A percentile compares a stretch with the other conserved stretches of the same genome.
Conservation (phyloP, 2,329 filamentous ascomycete species). For the Apiospora sp. region DNA sequence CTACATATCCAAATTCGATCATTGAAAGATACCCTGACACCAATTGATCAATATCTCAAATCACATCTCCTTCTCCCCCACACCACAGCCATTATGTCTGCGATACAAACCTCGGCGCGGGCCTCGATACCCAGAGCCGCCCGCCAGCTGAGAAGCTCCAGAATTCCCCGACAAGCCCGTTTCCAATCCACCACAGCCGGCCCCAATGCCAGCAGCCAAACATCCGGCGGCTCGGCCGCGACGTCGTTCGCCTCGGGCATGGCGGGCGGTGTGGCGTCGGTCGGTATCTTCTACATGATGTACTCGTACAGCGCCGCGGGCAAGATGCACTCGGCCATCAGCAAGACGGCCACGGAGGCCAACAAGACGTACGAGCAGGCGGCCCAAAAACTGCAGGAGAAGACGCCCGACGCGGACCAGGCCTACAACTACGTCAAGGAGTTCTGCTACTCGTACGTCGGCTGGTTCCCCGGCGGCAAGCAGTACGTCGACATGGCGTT, state of each 20-base stretch:
- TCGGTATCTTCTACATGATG: conserved; percentile 2
- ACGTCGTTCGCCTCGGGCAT: conserved; percentile 9
- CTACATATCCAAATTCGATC: background rate
- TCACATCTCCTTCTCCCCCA: no score
- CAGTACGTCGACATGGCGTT: conserved; percentile 75
- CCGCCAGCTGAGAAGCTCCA: conserved; percentile 4
- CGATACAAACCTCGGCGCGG: conserved; percentile 2
- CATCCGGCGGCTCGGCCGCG: background rate
- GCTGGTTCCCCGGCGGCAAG: conserved; percentile 75
- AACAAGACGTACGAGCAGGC: conserved; percentile 68
- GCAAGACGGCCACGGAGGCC: conserved; percentile 60
- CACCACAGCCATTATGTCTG: conserved; percentile 12
- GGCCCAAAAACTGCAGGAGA: conserved; percentile 66
- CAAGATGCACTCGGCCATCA: conserved; percentile 43
- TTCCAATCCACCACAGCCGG: conserved; percentile 18
- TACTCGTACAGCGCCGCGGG: conserved; percentile 12
- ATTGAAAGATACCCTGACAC: background rate
- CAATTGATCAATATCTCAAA: background rate
- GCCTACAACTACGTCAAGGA: conserved; percentile 71
- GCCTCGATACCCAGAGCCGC: conserved; percentile 17
- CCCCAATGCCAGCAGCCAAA: background rate
- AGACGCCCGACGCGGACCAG: conserved; percentile 71
- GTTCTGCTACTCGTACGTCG: conserved; percentile 73
- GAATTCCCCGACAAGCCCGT: conserved; percentile 5
- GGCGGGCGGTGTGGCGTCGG: background rate